Percentiles rank a stretch among this genome's conserved stretches.
phyloP scores from a whole-genome alignment of 192 early-diverging fungal genomes.

The Backusella parvicylindrica region DNA sequence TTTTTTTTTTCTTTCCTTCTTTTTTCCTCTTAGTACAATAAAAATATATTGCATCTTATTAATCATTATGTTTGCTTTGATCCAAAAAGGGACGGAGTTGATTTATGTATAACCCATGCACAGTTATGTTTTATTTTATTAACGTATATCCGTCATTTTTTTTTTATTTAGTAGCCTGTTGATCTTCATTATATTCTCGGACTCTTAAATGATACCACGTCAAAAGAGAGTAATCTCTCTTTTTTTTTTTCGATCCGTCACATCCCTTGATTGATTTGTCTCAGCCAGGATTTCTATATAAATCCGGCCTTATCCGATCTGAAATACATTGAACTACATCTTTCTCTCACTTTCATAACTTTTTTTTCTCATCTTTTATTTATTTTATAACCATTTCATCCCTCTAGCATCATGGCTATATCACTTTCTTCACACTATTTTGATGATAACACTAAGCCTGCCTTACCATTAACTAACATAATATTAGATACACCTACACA shows the following conservation, averaged over 20 bases:
- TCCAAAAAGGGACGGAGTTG: background rate
- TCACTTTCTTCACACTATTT: background rate
- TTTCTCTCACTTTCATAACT: background rate
- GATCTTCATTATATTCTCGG: background rate
- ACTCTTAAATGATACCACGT: background rate
- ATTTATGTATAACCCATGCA: background rate
- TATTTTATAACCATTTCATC: background rate
- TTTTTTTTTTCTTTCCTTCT: background rate
- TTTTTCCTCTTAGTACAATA: background rate
- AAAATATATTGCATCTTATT: background rate
- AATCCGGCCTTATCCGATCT: background rate
- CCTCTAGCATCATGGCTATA: background rate
- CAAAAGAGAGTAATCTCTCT: background rate
- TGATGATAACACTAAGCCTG: background rate
- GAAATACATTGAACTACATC: background rate
- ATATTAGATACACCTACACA: background rate
- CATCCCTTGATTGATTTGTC: background rate
- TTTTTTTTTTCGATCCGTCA: background rate
- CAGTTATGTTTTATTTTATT: background rate
- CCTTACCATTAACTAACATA: background rate
- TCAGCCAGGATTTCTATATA: background rate
- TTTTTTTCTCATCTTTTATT: background rate
- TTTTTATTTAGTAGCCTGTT: background rate
- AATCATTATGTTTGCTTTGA: background rate
- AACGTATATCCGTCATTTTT: background rate